Evolutionary conservation across 768 basidiomycete species (phyloP).

Genomic region (Leccinellum albellum): DNA sequence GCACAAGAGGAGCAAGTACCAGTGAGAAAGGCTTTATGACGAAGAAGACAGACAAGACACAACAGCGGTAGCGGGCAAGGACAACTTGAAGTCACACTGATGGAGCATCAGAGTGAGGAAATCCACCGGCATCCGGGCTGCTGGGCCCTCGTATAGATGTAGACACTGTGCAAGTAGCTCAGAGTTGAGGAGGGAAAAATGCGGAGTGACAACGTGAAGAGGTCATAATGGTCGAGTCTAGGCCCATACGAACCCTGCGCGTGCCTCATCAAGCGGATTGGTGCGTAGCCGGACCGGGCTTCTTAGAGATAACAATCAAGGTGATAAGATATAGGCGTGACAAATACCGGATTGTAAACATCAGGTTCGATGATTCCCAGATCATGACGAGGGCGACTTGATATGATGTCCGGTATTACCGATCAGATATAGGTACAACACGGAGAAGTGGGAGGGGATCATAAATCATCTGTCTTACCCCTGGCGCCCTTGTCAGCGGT

Average conservation of each 20-base stretch:
- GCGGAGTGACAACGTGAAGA: not conserved
- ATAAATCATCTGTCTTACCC: constrained; percentile 4
- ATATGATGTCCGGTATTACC: not conserved
- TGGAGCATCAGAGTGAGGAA: not conserved
- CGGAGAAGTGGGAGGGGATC: not conserved
- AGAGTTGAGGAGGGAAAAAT: not conserved
- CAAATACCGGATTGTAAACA: not conserved
- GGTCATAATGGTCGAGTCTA: not conserved
- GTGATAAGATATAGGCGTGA: not conserved
- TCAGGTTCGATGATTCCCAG: not conserved
- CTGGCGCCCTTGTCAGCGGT: not conserved
- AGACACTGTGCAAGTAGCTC: not conserved
- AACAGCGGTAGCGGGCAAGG: not conserved
- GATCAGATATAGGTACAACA: not conserved
- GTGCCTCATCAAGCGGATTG: not conserved
- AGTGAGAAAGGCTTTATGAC: not conserved
- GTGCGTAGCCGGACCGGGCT: not conserved
- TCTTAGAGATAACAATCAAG: not conserved
- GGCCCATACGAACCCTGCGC: not conserved
- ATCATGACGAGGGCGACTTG: constrained; percentile 2
- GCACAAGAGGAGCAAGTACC: not conserved
- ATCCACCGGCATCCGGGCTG: not conserved
- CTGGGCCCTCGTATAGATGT: not conserved
- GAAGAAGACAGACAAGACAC: not conserved
- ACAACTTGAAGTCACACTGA: not conserved